Percentiles rank a stretch among this genome's conserved stretches.
phyloP scores from a whole-genome alignment of 495 filamentous ascomycete species.

The Penicillium desertorum region DNA sequence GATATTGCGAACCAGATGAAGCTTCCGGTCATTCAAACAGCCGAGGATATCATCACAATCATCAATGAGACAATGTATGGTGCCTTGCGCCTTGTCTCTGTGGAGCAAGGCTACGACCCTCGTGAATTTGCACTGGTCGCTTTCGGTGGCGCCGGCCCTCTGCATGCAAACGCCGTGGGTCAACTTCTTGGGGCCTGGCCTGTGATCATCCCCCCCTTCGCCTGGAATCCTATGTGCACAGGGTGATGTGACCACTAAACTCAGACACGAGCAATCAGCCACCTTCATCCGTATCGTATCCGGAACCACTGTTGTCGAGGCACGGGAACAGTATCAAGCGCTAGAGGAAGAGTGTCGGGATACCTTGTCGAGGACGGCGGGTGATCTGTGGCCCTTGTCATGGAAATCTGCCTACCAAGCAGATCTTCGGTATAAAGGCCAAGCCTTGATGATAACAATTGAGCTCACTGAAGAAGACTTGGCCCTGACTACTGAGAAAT shows the following conservation, averaged over 20 bases:
- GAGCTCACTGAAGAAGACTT: slow-evolving; percentile 36
- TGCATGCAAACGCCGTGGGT: slow-evolving; percentile 50
- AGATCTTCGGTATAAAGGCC: slow-evolving; percentile 50
- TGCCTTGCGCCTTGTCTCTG: slow-evolving; percentile 49
- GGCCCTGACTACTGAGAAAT: slow-evolving; percentile 16
- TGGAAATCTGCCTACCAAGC: slow-evolving; percentile 40
- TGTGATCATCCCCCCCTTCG: slow-evolving; percentile 52
- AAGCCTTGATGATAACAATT: slow-evolving; percentile 47
- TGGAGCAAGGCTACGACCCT: slow-evolving; percentile 53
- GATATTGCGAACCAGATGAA: slow-evolving; percentile 45
- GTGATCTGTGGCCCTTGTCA: slow-evolving; percentile 19
- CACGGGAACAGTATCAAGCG: slow-evolving; percentile 24
- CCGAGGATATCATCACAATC: slow-evolving; percentile 49
- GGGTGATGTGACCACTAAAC: slow-evolving; percentile 49
- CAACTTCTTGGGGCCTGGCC: slow-evolving; percentile 51
- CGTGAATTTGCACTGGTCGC: slow-evolving; percentile 54
- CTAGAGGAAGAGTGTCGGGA: slow-evolving; percentile 25
- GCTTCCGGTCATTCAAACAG: slow-evolving; percentile 41
- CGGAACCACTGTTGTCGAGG: slow-evolving; percentile 26
- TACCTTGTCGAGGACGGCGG: slow-evolving; percentile 21
- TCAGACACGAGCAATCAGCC: slow-evolving; percentile 45
- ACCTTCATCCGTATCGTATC: slow-evolving; percentile 44
- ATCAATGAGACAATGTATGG: slow-evolving; percentile 55
- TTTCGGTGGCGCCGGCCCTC: slow-evolving; percentile 52
- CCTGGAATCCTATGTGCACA: slow-evolving; percentile 52